A percentile compares a stretch with the other conserved stretches of the same genome.
phyloP scores from a whole-genome alignment of 2,329 filamentous ascomycete species.

The Sporothrix schenckii region DNA sequence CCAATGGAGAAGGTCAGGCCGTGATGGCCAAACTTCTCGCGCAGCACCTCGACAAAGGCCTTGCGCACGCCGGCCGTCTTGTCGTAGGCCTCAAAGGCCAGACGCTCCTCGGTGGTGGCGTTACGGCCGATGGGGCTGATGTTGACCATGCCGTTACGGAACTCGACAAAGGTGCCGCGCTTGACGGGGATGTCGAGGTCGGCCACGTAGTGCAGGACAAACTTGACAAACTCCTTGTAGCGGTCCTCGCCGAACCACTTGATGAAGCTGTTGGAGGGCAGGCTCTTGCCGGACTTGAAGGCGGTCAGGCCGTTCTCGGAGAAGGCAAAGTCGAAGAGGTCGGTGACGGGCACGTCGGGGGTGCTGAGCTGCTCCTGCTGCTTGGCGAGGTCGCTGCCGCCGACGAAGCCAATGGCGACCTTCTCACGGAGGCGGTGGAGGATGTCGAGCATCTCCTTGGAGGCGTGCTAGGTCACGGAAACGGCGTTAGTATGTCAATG shows the following conservation, averaged over 20 bases:
- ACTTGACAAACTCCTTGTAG: conserved; percentile 78
- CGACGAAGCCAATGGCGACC: conserved; percentile 87
- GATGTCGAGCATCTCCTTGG: conserved; percentile 79
- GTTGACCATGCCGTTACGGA: conserved; percentile 91
- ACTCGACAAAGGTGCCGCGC: conserved; percentile 83
- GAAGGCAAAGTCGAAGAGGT: conserved; percentile 97
- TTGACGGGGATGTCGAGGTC: conserved; percentile 83
- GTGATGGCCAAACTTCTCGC: conserved; percentile 78
- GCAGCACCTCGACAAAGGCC: conserved; percentile 74
- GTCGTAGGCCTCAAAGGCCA: conserved; percentile 82
- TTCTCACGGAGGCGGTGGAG: conserved; percentile 82
- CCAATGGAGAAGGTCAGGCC: conserved; percentile 93
- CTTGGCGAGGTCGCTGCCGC: conserved; percentile 88
- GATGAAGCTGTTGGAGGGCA: conserved; percentile 86
- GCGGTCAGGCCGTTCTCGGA: conserved; percentile 94
- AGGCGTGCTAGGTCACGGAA: conserved; percentile 58
- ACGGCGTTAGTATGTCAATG: not conserved
- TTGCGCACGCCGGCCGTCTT: conserved; percentile 73
- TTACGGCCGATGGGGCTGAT: conserved; percentile 84
- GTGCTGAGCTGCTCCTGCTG: conserved; percentile 94
- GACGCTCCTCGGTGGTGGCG: conserved; percentile 75
- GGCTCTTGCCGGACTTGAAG: conserved; percentile 75
- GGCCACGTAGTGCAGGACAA: conserved; percentile 79
- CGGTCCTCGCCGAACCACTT: conserved; percentile 80
- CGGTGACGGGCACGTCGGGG: conserved; percentile 67